Conservation (phyloP, 257 asterid species). For the Solanum sitiens region DNA sequence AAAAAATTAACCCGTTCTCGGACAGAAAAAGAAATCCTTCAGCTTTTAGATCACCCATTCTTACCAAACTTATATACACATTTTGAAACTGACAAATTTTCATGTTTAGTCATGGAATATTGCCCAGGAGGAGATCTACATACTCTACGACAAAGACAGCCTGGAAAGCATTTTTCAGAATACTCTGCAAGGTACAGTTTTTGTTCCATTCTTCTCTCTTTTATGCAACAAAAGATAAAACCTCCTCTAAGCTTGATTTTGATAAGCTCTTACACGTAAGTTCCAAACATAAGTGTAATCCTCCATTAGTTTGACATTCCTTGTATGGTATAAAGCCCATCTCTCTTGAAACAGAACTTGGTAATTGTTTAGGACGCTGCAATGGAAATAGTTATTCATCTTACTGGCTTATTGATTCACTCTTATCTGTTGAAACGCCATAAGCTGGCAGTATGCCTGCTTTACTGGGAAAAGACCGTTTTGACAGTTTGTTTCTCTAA, state of each 20-base stretch:
- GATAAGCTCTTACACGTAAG: background rate
- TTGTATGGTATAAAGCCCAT: background rate
- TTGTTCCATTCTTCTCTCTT: background rate
- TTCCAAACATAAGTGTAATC: background rate
- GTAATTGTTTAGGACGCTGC: background rate
- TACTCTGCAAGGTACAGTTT: conserved; percentile 35
- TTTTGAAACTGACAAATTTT: conserved; percentile 45
- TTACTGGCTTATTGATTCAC: background rate
- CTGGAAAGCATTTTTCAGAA: conserved; percentile 45
- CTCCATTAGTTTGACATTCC: background rate
- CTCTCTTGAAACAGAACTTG: background rate
- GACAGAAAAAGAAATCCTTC: conserved; percentile 47
- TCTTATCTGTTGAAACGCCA: background rate
- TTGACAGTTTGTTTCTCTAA: background rate
- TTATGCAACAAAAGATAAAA: background rate
- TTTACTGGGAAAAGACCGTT: background rate
- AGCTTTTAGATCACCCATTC: conserved; percentile 53
- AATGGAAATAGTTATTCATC: background rate
- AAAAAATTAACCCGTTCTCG: conserved; percentile 36
- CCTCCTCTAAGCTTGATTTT: background rate
- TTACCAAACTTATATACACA: conserved; percentile 45
- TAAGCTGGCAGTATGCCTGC: background rate
- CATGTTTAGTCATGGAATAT: conserved; percentile 48
- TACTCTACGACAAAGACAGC: conserved; percentile 45
- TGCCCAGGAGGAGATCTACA: conserved; percentile 56